A percentile compares a stretch with the other conserved stretches of the same genome.
phyloP scores from a whole-genome alignment of 805 yeast genomes.

The Wickerhamiella vanderwaltii region DNA sequence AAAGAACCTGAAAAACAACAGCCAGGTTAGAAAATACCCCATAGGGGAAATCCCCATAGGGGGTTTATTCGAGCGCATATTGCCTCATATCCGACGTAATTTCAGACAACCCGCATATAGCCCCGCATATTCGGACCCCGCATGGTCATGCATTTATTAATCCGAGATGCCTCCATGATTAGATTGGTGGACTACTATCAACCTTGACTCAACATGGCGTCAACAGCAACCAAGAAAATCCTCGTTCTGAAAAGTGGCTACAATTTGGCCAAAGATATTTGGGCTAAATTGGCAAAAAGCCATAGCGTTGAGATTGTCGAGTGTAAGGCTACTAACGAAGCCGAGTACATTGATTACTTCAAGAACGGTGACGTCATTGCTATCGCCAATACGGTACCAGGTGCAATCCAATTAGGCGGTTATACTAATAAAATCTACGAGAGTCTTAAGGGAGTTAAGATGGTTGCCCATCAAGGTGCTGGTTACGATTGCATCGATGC shows the following conservation, averaged over 20 bases:
- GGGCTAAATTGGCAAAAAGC: slow-evolving; percentile 42
- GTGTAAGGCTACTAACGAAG: slow-evolving; percentile 30
- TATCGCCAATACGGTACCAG: slow-evolving; percentile 35
- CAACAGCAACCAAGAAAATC: slow-evolving; percentile 30
- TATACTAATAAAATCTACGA: slow-evolving; percentile 35
- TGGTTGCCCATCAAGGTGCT: slow-evolving; percentile 41
- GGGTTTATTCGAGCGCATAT: too few relatives aligned
- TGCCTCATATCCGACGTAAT: too few relatives aligned
- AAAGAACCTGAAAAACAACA: too few relatives aligned
- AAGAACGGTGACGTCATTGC: slow-evolving; percentile 29
- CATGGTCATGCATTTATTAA: too few relatives aligned
- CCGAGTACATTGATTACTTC: slow-evolving; percentile 32
- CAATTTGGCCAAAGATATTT: slow-evolving; percentile 47
- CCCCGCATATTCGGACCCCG: too few relatives aligned
- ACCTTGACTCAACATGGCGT: neutral
- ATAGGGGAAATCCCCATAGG: too few relatives aligned
- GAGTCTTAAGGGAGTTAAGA: slow-evolving; percentile 32
- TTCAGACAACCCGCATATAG: too few relatives aligned
- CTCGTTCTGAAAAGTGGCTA: slow-evolving; percentile 50
- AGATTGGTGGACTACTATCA: too few relatives aligned
- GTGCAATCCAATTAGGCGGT: slow-evolving; percentile 31
- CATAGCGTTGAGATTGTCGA: slow-evolving; percentile 36
- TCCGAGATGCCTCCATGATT: too few relatives aligned
- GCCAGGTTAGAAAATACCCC: too few relatives aligned
- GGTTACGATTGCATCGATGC: slow-evolving; percentile 43